phyloP scores from a whole-genome alignment of 139 green algal genomes.

The Pseudopediastrum boryanum region DNA sequence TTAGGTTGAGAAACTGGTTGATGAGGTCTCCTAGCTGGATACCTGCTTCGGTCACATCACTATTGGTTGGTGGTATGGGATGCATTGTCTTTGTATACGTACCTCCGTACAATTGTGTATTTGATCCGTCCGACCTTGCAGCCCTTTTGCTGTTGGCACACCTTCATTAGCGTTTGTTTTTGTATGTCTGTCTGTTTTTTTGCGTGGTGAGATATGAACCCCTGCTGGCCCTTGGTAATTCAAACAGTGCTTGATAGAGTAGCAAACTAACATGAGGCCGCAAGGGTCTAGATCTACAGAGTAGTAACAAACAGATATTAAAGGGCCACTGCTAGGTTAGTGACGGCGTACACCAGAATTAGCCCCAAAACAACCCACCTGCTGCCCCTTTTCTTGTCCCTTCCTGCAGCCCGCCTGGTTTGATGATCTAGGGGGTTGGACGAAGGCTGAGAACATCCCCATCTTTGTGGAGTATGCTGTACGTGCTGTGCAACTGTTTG shows the following conservation, averaged over 20 bases:
- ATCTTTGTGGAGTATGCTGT: slow-evolving; percentile 43
- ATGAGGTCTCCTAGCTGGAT: too few species aligned
- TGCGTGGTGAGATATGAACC: too few species aligned
- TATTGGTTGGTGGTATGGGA: not conserved
- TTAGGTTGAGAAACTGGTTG: too few species aligned
- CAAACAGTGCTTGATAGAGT: not conserved
- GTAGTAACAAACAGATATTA: not conserved
- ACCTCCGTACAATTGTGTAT: not conserved
- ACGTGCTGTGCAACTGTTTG: slow-evolving; percentile 30
- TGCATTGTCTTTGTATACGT: not conserved
- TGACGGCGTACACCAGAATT: too few species aligned
- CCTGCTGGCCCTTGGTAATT: too few species aligned
- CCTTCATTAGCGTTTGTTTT: too few species aligned
- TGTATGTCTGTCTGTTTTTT: too few species aligned
- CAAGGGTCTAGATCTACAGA: not conserved
- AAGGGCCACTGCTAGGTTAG: too few species aligned
- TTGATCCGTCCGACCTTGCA: too few species aligned
- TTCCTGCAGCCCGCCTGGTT: slow-evolving; percentile 38
- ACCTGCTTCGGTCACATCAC: not conserved
- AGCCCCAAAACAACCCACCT: too few species aligned
- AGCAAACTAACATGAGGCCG: not conserved
- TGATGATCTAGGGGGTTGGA: slow-evolving; percentile 41
- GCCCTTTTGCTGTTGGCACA: too few species aligned
- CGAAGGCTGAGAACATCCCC: slow-evolving; percentile 36
- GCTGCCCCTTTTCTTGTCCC: not conserved